These are phyloP conservation scores for Mycena belliarum DNA, from an alignment of 768 basidiomycete species.

Conservation along the genomic window DNA sequence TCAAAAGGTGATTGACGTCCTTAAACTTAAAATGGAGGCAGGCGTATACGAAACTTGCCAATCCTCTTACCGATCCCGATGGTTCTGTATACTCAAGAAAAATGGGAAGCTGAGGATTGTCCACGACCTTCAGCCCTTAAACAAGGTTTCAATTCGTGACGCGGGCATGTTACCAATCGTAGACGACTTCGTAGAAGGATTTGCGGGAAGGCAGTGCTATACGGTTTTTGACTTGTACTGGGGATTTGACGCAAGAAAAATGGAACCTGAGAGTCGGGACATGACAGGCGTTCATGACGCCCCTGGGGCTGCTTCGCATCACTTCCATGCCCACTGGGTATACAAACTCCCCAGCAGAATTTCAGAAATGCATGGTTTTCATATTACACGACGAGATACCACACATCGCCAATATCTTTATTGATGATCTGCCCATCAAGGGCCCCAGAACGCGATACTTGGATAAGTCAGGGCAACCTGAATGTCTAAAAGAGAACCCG, in stretches of 20 bases:
- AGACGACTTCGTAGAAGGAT: slow-evolving; percentile 22
- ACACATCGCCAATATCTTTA: slow-evolving; percentile 25
- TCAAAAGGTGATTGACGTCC: slow-evolving; percentile 23
- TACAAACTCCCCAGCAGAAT: slow-evolving; percentile 14
- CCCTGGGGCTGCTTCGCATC: neutral
- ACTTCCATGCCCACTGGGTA: neutral
- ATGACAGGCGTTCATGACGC: neutral
- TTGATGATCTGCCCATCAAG: slow-evolving; percentile 34
- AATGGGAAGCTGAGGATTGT: slow-evolving; percentile 25
- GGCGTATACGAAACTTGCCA: slow-evolving; percentile 24
- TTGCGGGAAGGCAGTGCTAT: slow-evolving; percentile 13
- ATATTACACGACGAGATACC: slow-evolving; percentile 34
- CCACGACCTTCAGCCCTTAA: slow-evolving; percentile 25
- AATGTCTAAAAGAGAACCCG: slow-evolving; percentile 21
- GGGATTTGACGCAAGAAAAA: slow-evolving; percentile 19
- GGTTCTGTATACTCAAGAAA: slow-evolving; percentile 28
- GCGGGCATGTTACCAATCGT: slow-evolving; percentile 18
- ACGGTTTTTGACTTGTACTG: slow-evolving; percentile 17
- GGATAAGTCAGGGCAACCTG: slow-evolving; percentile 17
- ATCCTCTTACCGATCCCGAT: slow-evolving; percentile 22
- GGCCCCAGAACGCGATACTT: slow-evolving; percentile 28
- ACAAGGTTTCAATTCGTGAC: slow-evolving; percentile 21
- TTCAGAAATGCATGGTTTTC: slow-evolving; percentile 26
- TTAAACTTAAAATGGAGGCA: slow-evolving; percentile 21
- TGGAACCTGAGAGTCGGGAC: neutral